Evolutionary conservation across 352 stramenopile genomes (phyloP).

Genomic region (Globisporangium nagaii): DNA sequence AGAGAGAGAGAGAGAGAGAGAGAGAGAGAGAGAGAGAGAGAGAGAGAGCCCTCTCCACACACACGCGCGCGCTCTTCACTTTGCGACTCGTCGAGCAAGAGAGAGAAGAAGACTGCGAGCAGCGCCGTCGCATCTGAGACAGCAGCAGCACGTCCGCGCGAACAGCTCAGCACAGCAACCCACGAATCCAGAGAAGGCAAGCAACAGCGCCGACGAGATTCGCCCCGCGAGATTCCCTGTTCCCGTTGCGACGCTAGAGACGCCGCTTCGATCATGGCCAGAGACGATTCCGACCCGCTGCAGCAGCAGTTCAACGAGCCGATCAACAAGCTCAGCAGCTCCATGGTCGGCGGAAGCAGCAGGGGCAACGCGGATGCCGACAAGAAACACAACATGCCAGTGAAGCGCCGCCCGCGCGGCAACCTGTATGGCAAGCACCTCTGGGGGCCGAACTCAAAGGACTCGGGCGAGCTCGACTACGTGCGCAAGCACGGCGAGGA

Average conservation of each 20-base stretch:
- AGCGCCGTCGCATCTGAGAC: too few relatives aligned
- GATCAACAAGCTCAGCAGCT: conserved; percentile 2
- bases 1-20: too few relatives aligned
- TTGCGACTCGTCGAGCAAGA: not conserved
- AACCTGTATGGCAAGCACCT: conserved; percentile 33
- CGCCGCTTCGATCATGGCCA: conserved; percentile 1
- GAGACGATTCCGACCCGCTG: not conserved
- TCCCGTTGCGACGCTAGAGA: too few relatives aligned
- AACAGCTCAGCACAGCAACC: not conserved
- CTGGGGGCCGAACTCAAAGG: conserved; percentile 27
- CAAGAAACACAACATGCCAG: not conserved
- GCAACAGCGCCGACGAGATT: not conserved
- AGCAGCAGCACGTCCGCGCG: not conserved
- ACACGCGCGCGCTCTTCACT: not conserved
- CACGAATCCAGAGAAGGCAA: too few relatives aligned
- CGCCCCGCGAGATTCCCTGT: not conserved
- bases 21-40: too few relatives aligned
- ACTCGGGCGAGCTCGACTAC: conserved; percentile 47
- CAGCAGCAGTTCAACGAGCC: not conserved
- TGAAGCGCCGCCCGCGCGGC: conserved; percentile 12
- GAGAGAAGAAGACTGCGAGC: too few relatives aligned
- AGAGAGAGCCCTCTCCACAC: too few relatives aligned
- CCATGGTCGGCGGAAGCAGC: not conserved
- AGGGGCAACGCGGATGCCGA: not conserved
- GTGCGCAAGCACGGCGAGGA: conserved; percentile 42